Base-by-base conservation (phyloP, 148 eudicot species). In the Vaccinium corymbosum region DNA sequence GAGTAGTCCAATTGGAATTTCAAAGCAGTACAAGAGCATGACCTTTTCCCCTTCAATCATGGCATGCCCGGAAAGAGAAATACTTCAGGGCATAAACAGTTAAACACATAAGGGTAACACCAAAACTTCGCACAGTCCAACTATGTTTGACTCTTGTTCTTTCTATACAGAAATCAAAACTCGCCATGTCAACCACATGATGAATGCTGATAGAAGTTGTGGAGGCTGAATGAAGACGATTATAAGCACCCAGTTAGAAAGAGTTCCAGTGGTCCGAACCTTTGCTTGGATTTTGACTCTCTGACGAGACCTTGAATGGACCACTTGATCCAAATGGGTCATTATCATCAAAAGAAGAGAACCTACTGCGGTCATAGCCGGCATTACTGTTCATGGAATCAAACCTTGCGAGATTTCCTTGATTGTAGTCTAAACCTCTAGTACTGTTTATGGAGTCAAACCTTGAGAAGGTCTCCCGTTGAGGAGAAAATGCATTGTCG, bases 321-420 rank as follows among this genome's bases (percentile, higher is more conserved):
- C 95, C 99, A 71, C 91, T 90, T 0, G 99, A 96, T 19, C 99
- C 99, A 82, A 96, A 96, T 12, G 98, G 99, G 72, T 94, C 98
- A 5, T 89, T 83, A 80, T 96, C 98, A 17, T 94, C 99, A 68
- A 96, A 96, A n/a, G 95, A 93, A 73, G 91, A 91, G 88, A 89
- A 94, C 78, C 94, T 88, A 75, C 27, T 42, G 74, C 91, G 88
- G 27, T 87, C 88, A 15, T 89, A 97, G 86, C 93, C 91, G 38
- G 91, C 93, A 81, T 89, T 89, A 87, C 98, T 82, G 78, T 83
- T 87, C 72, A 91, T 79, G 57, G 92, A 89, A 86, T 91, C 93
- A 62, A 86, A 90, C 85, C 93, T 86, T 16, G 91, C 84, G 83
- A 90, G 86, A 81, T 88, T 86, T 84, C 90, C 95, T 42, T 88